phyloP scores from a whole-genome alignment of 1,139 yeast species.

The Meyerozyma guilliermondii region DNA sequence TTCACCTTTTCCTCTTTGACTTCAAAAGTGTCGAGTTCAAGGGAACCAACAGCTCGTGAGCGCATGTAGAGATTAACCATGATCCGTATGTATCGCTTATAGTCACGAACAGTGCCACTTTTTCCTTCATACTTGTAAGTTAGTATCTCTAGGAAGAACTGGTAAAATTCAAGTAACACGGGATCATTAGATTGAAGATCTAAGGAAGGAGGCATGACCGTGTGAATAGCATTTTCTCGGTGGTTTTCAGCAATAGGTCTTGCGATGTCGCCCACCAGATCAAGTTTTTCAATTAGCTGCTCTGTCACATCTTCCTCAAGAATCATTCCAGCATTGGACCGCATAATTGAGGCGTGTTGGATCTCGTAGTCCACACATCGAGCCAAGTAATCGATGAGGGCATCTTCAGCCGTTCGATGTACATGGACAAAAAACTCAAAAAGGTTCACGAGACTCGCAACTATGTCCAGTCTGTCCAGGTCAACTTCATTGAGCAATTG shows the following conservation, averaged over 20 bases:
- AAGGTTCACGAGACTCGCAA: neutral
- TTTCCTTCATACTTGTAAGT: constrained; percentile 9
- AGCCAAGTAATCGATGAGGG: constrained; percentile 1
- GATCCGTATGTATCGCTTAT: constrained; percentile 14
- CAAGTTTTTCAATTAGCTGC: neutral
- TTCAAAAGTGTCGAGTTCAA: constrained; percentile 20
- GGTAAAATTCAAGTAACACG: constrained; percentile 18
- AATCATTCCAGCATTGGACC: neutral
- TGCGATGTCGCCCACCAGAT: constrained; percentile 1
- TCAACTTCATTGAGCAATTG: neutral
- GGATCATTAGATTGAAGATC: constrained; percentile 13
- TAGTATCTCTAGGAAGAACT: constrained; percentile 20
- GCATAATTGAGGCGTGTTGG: neutral
- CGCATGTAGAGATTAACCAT: constrained; percentile 23
- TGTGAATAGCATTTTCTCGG: constrained; percentile 5
- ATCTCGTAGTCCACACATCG: neutral
- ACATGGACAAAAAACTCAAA: neutral
- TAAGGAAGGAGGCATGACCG: constrained; percentile 7
- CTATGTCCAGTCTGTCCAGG: neutral
- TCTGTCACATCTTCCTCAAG: neutral
- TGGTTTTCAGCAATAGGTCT: constrained; percentile 3
- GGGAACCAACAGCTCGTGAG: constrained; percentile 6
- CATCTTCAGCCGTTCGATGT: neutral
- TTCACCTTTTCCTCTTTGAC: constrained; percentile 18
- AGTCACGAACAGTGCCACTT: constrained; percentile 9